Conservation (phyloP, 164 flowering plant genomes). For the Annona squamosa region DNA sequence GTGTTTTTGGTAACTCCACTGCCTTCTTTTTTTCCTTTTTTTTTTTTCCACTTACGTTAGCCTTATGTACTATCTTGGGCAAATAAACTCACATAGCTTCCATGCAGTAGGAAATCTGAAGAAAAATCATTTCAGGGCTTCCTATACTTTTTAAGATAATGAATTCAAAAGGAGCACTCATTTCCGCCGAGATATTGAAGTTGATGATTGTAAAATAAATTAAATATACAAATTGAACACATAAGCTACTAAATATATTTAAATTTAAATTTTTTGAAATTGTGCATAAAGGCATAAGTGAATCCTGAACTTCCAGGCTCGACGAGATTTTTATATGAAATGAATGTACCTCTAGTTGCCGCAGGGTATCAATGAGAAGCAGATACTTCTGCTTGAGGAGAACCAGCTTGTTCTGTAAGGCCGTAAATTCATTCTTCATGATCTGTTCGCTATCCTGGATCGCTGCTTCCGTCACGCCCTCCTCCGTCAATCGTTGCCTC, state of each 20-base stretch:
- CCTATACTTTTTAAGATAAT: neutral
- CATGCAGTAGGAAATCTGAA: too few relatives aligned
- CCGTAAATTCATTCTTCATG: slow-evolving; percentile 43
- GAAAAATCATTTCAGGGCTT: neutral
- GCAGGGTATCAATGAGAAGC: slow-evolving; percentile 62
- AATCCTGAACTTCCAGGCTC: neutral
- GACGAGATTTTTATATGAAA: slow-evolving; percentile 1
- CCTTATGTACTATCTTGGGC: too few relatives aligned
- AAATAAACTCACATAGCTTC: too few relatives aligned
- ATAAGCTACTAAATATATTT: neutral
- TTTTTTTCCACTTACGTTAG: too few relatives aligned
- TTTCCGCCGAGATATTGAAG: neutral
- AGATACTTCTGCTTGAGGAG: slow-evolving; percentile 79
- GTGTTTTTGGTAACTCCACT: too few relatives aligned
- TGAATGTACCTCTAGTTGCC: slow-evolving; percentile 81
- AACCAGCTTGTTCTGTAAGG: slow-evolving; percentile 51
- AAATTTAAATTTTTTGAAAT: neutral
- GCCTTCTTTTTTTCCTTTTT: too few relatives aligned
- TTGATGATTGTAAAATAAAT: neutral
- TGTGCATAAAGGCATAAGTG: neutral
- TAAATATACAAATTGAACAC: neutral
- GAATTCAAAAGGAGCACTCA: neutral
- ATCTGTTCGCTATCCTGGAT: slow-evolving; percentile 59
- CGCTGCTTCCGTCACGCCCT: slow-evolving; percentile 62
- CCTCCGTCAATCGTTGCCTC: slow-evolving; percentile 63